Conservation (phyloP, 2,329 filamentous ascomycete genomes). For the Paracorniculantispora psalliotae region DNA sequence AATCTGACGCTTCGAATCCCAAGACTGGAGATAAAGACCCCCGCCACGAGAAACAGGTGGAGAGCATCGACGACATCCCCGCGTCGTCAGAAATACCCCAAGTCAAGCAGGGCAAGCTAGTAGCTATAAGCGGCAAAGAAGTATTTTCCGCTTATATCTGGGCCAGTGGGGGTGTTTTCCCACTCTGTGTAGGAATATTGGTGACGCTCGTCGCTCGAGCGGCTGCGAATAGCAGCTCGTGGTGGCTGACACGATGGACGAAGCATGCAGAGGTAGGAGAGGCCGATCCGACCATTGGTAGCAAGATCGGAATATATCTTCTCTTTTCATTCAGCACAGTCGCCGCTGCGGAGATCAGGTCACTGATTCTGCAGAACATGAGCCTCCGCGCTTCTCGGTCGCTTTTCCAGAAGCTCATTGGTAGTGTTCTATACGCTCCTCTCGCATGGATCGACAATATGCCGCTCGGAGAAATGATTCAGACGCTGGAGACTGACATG, state of each 20-base stretch:
- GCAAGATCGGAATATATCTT: conserved; percentile 9
- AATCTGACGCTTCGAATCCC: no score
- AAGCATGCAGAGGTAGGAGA: neutral
- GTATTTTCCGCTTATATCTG: conserved; percentile 12
- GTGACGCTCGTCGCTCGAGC: neutral
- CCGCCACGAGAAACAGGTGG: neutral
- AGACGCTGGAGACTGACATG: conserved; percentile 9
- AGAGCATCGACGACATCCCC: neutral
- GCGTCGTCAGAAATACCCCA: neutral
- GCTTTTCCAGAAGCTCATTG: conserved; percentile 7
- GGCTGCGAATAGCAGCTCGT: neutral
- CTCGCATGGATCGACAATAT: conserved; percentile 12
- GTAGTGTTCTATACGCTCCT: conserved; percentile 3
- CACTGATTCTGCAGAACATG: neutral
- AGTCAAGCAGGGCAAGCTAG: neutral
- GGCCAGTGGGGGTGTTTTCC: conserved; percentile 3
- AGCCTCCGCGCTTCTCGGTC: conserved; percentile 4
- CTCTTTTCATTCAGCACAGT: neutral
- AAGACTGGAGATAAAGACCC: no score
- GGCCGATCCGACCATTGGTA: neutral
- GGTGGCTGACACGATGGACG: conserved; percentile 15
- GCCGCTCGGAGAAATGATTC: conserved; percentile 6
- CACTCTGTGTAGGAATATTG: neutral
- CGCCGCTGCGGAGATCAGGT: neutral
- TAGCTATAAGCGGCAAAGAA: neutral